phyloP scores from a whole-genome alignment of 106 monocot species.

The Phalaenopsis equestris region DNA sequence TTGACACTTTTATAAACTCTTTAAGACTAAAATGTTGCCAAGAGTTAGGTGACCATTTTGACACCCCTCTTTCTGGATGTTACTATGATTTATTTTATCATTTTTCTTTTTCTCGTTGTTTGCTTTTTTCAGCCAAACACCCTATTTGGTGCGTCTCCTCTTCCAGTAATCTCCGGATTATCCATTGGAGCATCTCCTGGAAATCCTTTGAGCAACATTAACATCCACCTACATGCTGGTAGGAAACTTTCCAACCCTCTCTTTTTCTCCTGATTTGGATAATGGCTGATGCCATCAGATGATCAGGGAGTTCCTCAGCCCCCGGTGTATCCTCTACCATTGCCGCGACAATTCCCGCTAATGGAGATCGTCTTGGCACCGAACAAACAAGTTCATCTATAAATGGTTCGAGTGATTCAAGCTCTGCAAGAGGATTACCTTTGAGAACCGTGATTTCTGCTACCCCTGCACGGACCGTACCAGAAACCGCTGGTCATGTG shows the following conservation, averaged over 20 bases:
- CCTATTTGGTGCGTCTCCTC: conserved; percentile 29
- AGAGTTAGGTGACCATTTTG: too few relatives aligned
- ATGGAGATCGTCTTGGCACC: conserved; percentile 12
- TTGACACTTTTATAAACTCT: too few relatives aligned
- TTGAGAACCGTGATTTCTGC: conserved; percentile 43
- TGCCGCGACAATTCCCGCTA: conserved; percentile 21
- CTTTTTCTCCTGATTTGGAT: background rate
- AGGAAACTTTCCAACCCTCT: background rate
- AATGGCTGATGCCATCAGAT: conserved; percentile 10
- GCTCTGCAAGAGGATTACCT: conserved; percentile 19
- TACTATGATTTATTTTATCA: background rate
- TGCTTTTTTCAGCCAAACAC: conserved; percentile 40
- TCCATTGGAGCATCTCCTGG: conserved; percentile 18
- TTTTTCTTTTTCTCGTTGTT: conserved; percentile 35
- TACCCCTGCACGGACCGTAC: conserved; percentile 27
- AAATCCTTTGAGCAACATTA: conserved; percentile 45
- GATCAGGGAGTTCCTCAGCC: conserved; percentile 30
- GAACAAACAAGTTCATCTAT: conserved; percentile 17
- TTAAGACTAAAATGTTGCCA: too few relatives aligned
- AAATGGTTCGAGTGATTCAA: conserved; percentile 18
- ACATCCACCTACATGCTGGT: conserved; percentile 59
- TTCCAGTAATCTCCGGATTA: conserved; percentile 7
- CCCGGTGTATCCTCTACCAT: conserved; percentile 23
- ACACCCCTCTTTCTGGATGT: background rate
- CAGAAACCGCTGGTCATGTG: conserved; percentile 34